These are phyloP conservation scores for Russula compacta DNA, from an alignment of 768 basidiomycete species.

Conservation along the genomic window DNA sequence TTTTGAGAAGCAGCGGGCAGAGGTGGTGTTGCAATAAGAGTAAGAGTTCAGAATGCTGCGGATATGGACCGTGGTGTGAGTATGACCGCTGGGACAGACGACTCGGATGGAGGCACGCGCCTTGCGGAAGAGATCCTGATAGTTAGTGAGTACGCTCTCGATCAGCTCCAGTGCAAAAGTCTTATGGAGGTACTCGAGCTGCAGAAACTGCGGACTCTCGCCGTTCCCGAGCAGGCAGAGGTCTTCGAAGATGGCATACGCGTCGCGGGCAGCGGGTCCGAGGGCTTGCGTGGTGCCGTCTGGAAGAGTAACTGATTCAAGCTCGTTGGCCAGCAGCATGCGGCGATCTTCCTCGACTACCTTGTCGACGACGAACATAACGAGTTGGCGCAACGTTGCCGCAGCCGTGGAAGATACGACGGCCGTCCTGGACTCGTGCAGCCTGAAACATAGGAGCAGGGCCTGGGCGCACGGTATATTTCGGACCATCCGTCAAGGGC, in stretches of 20 bases:
- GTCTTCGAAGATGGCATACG: slow-evolving; percentile 86
- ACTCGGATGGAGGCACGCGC: slow-evolving; percentile 31
- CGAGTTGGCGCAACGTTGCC: slow-evolving; percentile 88
- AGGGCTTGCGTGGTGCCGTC: slow-evolving; percentile 56
- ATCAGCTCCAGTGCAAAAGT: slow-evolving; percentile 97
- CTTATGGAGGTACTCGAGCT: slow-evolving; percentile 74
- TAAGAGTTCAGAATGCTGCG: slow-evolving; percentile 71
- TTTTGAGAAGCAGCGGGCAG: slow-evolving; percentile 80
- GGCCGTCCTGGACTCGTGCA: slow-evolving; percentile 91
- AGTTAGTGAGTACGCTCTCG: slow-evolving; percentile 91
- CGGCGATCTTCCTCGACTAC: slow-evolving; percentile 68
- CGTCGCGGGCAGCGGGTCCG: slow-evolving; percentile 71
- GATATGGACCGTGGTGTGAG: not conserved
- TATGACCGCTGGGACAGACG: not conserved
- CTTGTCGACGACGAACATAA: slow-evolving; percentile 98
- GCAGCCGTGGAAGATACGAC: slow-evolving; percentile 97
- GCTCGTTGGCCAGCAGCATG: slow-evolving; percentile 27
- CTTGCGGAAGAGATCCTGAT: slow-evolving; percentile 76
- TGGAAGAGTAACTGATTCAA: slow-evolving; percentile 48
- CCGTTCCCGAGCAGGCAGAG: slow-evolving; percentile 81
- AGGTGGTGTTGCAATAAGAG: slow-evolving; percentile 85
- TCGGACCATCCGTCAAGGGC: not conserved
- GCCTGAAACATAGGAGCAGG: slow-evolving; percentile 85
- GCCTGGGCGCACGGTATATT: slow-evolving; percentile 39
- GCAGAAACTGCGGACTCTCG: slow-evolving; percentile 51